Conservation (phyloP, 805 yeast species). For the Wickerhamiella domercqiae region DNA sequence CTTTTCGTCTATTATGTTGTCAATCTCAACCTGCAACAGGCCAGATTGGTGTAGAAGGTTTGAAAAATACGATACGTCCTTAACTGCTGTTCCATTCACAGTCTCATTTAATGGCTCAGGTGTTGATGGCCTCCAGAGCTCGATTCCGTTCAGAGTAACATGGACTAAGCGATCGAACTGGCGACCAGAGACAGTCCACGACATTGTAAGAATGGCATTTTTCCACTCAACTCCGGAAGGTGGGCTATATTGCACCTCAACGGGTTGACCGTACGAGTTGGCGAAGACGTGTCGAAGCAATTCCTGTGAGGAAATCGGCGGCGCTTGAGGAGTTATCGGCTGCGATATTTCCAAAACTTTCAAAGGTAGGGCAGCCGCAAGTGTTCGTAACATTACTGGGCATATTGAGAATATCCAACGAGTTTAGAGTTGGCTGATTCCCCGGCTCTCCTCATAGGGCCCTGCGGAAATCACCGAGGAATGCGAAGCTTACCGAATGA, state of each 20-base stretch:
- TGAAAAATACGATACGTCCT: slow-evolving; percentile 48
- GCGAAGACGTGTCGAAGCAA: slow-evolving; percentile 18
- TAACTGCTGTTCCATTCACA: slow-evolving; percentile 35
- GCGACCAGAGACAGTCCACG: slow-evolving; percentile 21
- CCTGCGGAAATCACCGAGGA: no score
- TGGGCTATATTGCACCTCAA: slow-evolving; percentile 19
- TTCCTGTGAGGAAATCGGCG: slow-evolving; percentile 9
- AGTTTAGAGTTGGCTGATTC: no score
- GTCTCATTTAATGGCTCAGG: slow-evolving; percentile 47
- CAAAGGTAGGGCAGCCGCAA: no score
- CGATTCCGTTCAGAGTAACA: slow-evolving; percentile 38
- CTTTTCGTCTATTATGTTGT: slow-evolving; percentile 36
- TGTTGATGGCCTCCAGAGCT: slow-evolving; percentile 65
- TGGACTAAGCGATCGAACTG: slow-evolving; percentile 29
- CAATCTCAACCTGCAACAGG: slow-evolving; percentile 40
- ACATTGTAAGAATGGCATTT: slow-evolving; percentile 22
- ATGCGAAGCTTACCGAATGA: no score
- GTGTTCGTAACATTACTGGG: no score
- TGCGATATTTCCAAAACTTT: slow-evolving; percentile 17
- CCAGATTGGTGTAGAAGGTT: slow-evolving; percentile 32
- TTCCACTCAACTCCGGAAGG: slow-evolving; percentile 21
- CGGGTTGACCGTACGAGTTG: slow-evolving; percentile 22
- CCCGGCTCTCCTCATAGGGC: no score
- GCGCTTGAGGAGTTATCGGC: slow-evolving; percentile 8
- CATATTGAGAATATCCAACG: no score